A percentile compares a stretch with the other conserved stretches of the same genome.
Conservation (phyloP, 345 rosid genomes). For the Raphanus raphanistrum region DNA sequence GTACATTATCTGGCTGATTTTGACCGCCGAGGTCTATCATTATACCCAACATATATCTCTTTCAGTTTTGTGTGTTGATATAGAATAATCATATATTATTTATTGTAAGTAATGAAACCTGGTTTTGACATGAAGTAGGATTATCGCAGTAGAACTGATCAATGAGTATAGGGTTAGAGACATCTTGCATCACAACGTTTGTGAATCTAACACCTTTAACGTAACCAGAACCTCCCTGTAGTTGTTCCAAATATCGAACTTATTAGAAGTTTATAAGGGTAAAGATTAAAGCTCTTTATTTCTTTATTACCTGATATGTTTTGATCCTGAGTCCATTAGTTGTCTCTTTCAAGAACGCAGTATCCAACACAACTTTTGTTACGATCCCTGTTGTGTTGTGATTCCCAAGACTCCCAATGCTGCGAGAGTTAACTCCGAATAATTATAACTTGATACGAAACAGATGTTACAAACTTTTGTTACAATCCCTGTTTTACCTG, state of each 20-base stretch:
- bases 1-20: conserved; percentile 87
- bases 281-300: neutral
- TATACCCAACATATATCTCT: neutral
- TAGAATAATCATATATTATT: neutral
- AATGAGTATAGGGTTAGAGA: conserved; percentile 87
- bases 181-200: conserved; percentile 82
- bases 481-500: conserved; percentile 16
- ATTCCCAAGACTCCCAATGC: conserved; percentile 98
- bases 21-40: conserved; percentile 76
- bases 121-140: conserved; percentile 71
- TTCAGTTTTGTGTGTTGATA: conserved; percentile 5
- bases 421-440: conserved; percentile 21
- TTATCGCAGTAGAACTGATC: conserved; percentile 99
- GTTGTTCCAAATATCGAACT: neutral
- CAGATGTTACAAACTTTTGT: neutral
- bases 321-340: conserved; percentile 93
- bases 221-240: conserved; percentile 92
- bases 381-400: conserved; percentile 75
- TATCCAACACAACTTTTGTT: conserved; percentile 85
- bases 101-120: conserved; percentile 46
- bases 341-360: conserved; percentile 79
- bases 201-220: conserved; percentile 74
- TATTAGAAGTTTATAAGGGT: neutral
- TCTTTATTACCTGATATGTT: conserved; percentile 87
- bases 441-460: conserved; percentile 9